phyloP scores from a whole-genome alignment of 164 flowering plant species.

The Liriodendron chinense region DNA sequence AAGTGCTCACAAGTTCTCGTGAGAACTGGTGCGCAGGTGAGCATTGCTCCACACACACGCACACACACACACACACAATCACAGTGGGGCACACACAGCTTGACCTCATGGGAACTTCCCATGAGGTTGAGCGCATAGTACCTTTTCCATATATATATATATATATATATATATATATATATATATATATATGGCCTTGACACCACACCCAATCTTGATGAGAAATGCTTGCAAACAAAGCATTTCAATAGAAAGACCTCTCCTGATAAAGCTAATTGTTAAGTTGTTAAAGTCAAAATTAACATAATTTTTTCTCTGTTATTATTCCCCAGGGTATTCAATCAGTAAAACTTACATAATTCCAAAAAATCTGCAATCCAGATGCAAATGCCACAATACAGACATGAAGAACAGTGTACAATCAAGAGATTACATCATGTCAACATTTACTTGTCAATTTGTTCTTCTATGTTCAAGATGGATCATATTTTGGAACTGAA shows the following conservation, averaged over 20 bases:
- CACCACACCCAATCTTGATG: not conserved
- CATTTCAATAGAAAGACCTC: not conserved
- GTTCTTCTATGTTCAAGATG: not conserved
- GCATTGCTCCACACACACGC: too few species aligned
- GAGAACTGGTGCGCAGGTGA: too few species aligned
- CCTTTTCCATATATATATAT: too few species aligned
- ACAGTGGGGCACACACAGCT: too few species aligned
- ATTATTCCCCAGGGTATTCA: not conserved
- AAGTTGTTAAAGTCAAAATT: not conserved
- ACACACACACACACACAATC: too few species aligned
- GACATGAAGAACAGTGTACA: not conserved
- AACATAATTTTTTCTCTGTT: not conserved
- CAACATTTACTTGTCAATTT: too few species aligned
- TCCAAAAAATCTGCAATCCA: not conserved
- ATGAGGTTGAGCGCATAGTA: too few species aligned
- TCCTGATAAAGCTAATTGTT: not conserved
- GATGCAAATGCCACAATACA: not conserved
- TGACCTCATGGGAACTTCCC: too few species aligned
- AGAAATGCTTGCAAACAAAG: not conserved
- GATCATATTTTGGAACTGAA: not conserved
- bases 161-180: too few species aligned
- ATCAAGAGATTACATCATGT: not conserved
- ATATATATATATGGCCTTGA: too few species aligned
- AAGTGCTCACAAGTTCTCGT: too few species aligned
- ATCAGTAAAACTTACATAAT: not conserved